A percentile compares a stretch with the other conserved stretches of the same genome.
phyloP scores from a whole-genome alignment of 176 grass and related monocot genomes.

The Juncus effusus region DNA sequence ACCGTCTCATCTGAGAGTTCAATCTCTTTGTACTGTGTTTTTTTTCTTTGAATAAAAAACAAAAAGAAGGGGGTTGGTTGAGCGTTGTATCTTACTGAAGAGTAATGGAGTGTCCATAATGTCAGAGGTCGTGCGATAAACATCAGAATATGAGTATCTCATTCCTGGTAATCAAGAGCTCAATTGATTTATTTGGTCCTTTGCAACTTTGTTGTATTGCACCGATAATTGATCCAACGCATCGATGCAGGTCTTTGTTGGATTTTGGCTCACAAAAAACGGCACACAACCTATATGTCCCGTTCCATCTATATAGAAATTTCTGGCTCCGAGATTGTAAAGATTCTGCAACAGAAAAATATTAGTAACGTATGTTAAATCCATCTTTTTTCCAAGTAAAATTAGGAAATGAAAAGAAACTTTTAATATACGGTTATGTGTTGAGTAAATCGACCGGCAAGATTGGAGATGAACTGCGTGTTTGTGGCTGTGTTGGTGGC shows the following conservation, averaged over 20 bases:
- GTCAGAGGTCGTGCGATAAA: slow-evolving; percentile 19
- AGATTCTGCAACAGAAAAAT: slow-evolving; percentile 17
- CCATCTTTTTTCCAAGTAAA: neutral
- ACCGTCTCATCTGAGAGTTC: too few relatives aligned
- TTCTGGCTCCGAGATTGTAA: slow-evolving; percentile 31
- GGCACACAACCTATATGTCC: slow-evolving; percentile 26
- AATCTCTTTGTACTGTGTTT: too few relatives aligned
- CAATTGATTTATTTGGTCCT: neutral
- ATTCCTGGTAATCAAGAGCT: slow-evolving; percentile 5
- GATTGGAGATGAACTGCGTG: slow-evolving; percentile 15
- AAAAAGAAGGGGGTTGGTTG: too few relatives aligned
- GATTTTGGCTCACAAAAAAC: slow-evolving; percentile 11
- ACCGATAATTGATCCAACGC: slow-evolving; percentile 12
- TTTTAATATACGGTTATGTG: slow-evolving; percentile 14
- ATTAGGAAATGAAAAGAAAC: neutral
- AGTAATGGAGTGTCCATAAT: slow-evolving; percentile 1
- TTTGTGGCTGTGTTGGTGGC: slow-evolving; percentile 16
- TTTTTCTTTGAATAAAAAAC: too few relatives aligned
- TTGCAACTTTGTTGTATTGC: slow-evolving; percentile 1
- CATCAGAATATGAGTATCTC: slow-evolving; percentile 21
- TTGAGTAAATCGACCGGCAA: slow-evolving; percentile 6
- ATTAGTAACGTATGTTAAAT: neutral
- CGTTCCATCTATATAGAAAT: slow-evolving; percentile 20
- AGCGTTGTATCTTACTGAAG: neutral
- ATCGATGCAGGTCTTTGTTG: slow-evolving; percentile 10